Base-by-base conservation (phyloP, 1,139 yeast genomes). In the Wickerhamiella pararugosa region DNA sequence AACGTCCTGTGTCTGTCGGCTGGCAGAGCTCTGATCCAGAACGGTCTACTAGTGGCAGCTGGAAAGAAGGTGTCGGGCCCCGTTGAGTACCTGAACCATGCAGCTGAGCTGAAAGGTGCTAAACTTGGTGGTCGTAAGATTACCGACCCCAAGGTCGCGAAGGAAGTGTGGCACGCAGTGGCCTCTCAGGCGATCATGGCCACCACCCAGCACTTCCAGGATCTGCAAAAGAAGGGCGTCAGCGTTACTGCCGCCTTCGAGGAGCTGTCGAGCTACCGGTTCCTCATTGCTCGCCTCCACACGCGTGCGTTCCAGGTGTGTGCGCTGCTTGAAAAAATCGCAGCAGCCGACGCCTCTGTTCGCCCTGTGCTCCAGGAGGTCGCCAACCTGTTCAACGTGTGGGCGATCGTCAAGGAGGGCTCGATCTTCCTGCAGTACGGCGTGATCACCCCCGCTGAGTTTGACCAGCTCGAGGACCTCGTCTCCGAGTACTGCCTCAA, bases 1-100 rank as follows among this genome's bases (percentile, higher is more conserved):
- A 84, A 79, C 56, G 79, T 86, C 41, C 69, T 86, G 53, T 83
- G 86, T 7, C 74, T 83, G 61, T 78, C 86, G 47, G 76, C 86
- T 49, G 96, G 95, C 51, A 57, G 68, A 15, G 54, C 65, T 1
- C 54, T 64, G 34, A 61, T 64, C 43, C 65, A 60, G 49, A 50
- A 55, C 35, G 60, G 62, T 30, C 46, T 58, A 33, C 52, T 51
- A 11, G 57, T 53, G 15, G 50, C 53, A 38, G 51, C 57, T 45
- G 65, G 64, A 38, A 48, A 51, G 46, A 43, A 46, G 26, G 52
- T 59, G 10, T 59, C 63, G 3, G 51, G 47, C 9, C 60, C 58
- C 6, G 57, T 57, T 9, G 49, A 50, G 15, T 63, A 63, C 50
- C 51, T 63, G 28, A 46, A 45, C 39, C 29, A 45, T 29, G 29